Percentiles rank a stretch among this genome's conserved stretches.
Conservation (phyloP, 805 yeast genomes). For the Cyberlindnera nakhonratchasimensis region DNA sequence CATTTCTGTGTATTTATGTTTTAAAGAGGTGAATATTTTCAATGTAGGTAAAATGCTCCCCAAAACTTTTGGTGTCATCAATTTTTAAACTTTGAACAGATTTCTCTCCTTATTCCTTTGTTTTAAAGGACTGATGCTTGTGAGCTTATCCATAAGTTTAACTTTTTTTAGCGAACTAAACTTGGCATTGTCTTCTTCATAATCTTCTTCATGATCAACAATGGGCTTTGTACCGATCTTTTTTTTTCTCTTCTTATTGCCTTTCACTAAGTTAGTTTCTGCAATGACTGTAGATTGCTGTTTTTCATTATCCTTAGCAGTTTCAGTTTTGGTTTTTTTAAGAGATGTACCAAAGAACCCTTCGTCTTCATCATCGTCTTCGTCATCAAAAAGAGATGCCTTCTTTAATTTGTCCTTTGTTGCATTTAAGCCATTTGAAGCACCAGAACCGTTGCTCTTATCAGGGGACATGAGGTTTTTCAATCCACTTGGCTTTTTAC, state of each 20-base stretch:
- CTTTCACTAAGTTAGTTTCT: constrained; percentile 1
- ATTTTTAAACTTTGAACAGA: constrained; percentile 21
- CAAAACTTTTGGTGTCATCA: no score
- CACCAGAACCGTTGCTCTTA: constrained; percentile 3
- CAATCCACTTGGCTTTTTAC: constrained; percentile 22
- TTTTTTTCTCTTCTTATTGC: constrained; percentile 21
- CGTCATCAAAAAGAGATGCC: constrained; percentile 27
- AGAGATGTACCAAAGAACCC: constrained; percentile 20
- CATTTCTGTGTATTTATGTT: no score
- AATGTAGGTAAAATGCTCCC: no score
- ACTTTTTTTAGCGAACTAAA: constrained; percentile 25
- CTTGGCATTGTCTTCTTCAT: constrained; percentile 17
- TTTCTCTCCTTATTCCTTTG: constrained; percentile 26
- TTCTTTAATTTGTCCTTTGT: constrained; percentile 15
- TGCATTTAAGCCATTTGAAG: not conserved
- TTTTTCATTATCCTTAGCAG: not conserved
- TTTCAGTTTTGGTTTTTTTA: constrained; percentile 16
- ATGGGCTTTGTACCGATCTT: constrained; percentile 20
- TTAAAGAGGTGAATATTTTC: no score
- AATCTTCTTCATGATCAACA: constrained; percentile 23
- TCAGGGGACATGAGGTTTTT: constrained; percentile 25
- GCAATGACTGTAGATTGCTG: constrained; percentile 1
- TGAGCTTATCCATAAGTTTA: constrained; percentile 25
- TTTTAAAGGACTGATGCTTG: constrained; percentile 28
- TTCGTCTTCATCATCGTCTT: constrained; percentile 30